Evolutionary conservation across 2,329 filamentous ascomycete species (phyloP), one percentile per base, ranked within the genome.

Genomic region (Alternaria sp.): DNA sequence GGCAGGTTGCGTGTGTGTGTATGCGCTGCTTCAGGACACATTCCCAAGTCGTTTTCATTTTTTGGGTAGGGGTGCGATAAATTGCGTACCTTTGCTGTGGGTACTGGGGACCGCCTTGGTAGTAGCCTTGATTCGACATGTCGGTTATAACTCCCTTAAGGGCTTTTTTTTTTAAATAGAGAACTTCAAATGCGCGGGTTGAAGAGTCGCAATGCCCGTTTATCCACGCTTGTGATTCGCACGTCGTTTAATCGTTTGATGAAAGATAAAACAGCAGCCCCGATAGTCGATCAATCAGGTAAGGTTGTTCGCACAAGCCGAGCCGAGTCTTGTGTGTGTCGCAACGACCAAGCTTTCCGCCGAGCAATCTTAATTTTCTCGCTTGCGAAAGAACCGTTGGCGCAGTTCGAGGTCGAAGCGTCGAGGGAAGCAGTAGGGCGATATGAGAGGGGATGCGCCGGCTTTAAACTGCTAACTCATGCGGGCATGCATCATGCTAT

Each of bases 71-170:
- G 17, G 17, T 17, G 17, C 17, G 17, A 17, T 17, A 46, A 46
- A 17, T 21, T 45, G 56, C 63, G 17, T 70, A 76, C 69, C 71
- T 69, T 52, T 77, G 73, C 56, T 68, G 76, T 5, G 76, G 75
- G 60, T 77, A 77, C 48, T 77, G 75, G 13, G 75, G 75, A 26
- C 66, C 66, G n/a, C 68, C 58, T 52, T 75, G 67, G 65, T 79
- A 79, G 61, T 78, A 78, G 40, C 70, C 65, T 63, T 77, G 70
- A 9, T 74, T 68, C n/a, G 76, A 73, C 77, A 79, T 48, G 21
- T 24, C 26, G 21, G 9, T 26, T 26, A 36, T 2, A 6, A 14
- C 29, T 1, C 5, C 17, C 5, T 24, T 21, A 21, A 33, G 17
- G 23, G 4, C 3, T 28, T 28, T 40, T 7, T 40, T 14, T 6